Conservation (phyloP, 495 filamentous ascomycete genomes). For the Astrothelium macrocarpum region DNA sequence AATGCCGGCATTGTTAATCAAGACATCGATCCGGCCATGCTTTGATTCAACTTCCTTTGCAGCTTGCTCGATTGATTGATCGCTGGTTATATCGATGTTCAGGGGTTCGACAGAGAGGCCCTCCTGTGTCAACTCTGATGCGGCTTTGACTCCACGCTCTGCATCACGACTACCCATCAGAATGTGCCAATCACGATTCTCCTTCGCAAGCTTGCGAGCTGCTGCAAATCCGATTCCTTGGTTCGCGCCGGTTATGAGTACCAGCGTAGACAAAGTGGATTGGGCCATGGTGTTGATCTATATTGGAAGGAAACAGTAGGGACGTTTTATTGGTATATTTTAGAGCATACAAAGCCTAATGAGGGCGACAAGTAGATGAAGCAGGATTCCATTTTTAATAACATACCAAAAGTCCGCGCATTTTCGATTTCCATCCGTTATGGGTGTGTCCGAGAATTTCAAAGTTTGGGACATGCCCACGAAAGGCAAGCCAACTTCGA, state of each 20-base stretch:
- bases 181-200: slow-evolving; percentile 12
- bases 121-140: slow-evolving; percentile 2
- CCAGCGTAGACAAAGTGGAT: slow-evolving; percentile 4
- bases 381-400: too few relatives aligned
- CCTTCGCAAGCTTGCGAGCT: slow-evolving; percentile 12
- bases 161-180: slow-evolving; percentile 15
- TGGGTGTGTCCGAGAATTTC: too few relatives aligned
- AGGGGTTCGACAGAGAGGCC: slow-evolving; percentile 12
- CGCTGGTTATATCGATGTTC: slow-evolving; percentile 13
- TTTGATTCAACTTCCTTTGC: slow-evolving; percentile 10
- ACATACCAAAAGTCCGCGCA: not conserved
- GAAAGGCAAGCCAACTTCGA: too few relatives aligned
- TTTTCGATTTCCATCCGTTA: not conserved
- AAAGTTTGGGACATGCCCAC: too few relatives aligned
- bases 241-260: slow-evolving; percentile 24
- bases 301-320: too few relatives aligned
- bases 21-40: slow-evolving; percentile 11
- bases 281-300: not conserved
- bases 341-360: too few relatives aligned
- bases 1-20: slow-evolving; percentile 11
- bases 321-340: too few relatives aligned
- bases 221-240: slow-evolving; percentile 23
- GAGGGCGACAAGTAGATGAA: not conserved
- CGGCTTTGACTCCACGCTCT: slow-evolving; percentile 8
- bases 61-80: slow-evolving; percentile 11